Base-by-base conservation (phyloP, 352 stramenopile species). In the Pythium scleroteichum region DNA sequence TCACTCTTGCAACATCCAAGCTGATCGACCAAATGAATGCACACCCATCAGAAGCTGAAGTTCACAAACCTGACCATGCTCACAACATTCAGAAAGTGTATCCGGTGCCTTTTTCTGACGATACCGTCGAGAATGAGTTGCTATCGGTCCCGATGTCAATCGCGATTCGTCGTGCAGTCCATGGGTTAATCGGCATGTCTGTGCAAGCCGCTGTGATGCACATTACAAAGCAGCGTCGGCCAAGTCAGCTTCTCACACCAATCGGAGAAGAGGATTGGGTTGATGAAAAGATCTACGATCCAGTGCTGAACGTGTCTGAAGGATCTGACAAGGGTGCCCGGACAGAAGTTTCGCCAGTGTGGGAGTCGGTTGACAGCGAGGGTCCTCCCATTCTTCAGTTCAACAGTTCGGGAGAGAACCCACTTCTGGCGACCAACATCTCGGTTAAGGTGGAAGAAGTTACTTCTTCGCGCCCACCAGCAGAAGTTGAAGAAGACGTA, bases 141-240 rank as follows among this genome's bases (percentile, higher is more conserved):
- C 67, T 84, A 24, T 53, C 72, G n/a, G 59, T 76, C 0, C 44
- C 61, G 24, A 84, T 81, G 72, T 73, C 72, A 14, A 60, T 80
- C 29, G 67, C 72, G 16, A 70, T 81, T 41, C 67, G 68, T 3
- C 56, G 66, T 52, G 52, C 62, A 19, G 72, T 84, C 9, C 69
- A 68, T 48, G 70, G 67, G 24, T 41, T 84, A 29, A 81, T 84
- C 39, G 75, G 67, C 2, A 51, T 76, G 27, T 80, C 75, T 0
- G 67, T 84, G n/a, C 69, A 84, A 58, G 54, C 70, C 20, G 70
- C 55, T 35, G 12, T 84, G 9, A 56, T 57, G 26, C 53, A 76
- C 3, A 53, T 78, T 19, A 74, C 71, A 40, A 61, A 59, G 9
- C 60, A 55, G 3, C 66, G 63, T 16, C 67, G 63, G 5, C 57